phyloP scores from a whole-genome alignment of 345 rosid genomes.

The Citrus inodora region DNA sequence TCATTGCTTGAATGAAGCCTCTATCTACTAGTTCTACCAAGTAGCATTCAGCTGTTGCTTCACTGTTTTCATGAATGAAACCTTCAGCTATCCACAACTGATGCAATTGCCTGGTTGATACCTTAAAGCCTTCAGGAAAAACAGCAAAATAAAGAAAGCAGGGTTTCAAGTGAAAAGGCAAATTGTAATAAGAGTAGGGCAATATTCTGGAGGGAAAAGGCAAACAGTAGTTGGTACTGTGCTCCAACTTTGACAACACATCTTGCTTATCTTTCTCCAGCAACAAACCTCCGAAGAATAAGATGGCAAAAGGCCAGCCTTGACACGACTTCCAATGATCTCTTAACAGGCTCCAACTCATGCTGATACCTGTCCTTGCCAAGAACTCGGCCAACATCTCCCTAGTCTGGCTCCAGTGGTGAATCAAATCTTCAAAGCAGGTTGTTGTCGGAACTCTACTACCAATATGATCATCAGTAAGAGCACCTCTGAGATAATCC shows the following conservation, averaged over 20 bases:
- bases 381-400: too few species aligned
- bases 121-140: background rate
- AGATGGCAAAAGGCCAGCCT: background rate
- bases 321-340: background rate
- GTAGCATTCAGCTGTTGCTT: background rate
- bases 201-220: too few species aligned
- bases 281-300: too few species aligned
- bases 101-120: background rate
- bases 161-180: background rate
- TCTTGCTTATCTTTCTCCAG: background rate
- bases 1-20: background rate
- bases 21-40: background rate
- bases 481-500: too few species aligned
- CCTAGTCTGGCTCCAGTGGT: too few species aligned
- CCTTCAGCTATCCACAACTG: constrained; percentile 8
- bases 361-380: too few species aligned
- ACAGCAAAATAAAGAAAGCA: background rate
- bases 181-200: too few species aligned
- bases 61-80: background rate
- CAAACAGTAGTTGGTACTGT: too few species aligned
- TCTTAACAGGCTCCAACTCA: too few species aligned
- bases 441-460: background rate
- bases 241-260: too few species aligned
- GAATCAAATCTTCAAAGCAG: too few species aligned
- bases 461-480: background rate